These are phyloP conservation scores for Chaetomium fimeti DNA, from an alignment of 495 filamentous ascomycete species.

Conservation along the genomic window DNA sequence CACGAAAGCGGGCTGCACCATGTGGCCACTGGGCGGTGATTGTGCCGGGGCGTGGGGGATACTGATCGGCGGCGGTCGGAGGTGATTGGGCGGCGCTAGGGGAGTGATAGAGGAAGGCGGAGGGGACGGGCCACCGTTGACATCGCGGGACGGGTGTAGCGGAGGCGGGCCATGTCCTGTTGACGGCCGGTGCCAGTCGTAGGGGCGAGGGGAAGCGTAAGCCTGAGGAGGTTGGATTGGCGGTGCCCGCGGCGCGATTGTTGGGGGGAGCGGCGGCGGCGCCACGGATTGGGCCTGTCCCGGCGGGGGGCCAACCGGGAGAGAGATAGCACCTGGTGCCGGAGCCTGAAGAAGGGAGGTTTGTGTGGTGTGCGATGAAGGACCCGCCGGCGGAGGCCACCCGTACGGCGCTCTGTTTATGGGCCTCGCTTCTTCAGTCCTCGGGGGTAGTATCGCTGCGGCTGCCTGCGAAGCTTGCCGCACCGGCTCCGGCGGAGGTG, in stretches of 20 bases:
- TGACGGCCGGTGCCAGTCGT: conserved; percentile 42
- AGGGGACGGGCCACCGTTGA: conserved; percentile 45
- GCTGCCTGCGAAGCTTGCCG: conserved; percentile 40
- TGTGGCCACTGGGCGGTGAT: conserved; percentile 42
- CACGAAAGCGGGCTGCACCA: conserved; percentile 38
- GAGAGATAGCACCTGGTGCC: conserved; percentile 44
- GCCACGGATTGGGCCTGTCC: conserved; percentile 35
- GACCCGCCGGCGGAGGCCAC: conserved; percentile 25
- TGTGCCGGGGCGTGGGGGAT: conserved; percentile 39
- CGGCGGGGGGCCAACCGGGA: conserved; percentile 40
- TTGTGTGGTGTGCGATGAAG: conserved; percentile 19
- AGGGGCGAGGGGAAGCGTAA: conserved; percentile 31
- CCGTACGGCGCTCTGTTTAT: conserved; percentile 20
- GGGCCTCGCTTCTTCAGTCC: conserved; percentile 36
- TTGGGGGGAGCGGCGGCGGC: conserved; percentile 31
- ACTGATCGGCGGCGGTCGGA: conserved; percentile 43
- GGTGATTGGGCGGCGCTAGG: conserved; percentile 43
- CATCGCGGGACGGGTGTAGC: conserved; percentile 37
- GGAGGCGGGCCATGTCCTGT: conserved; percentile 38
- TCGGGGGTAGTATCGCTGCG: conserved; percentile 48
- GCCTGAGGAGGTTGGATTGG: conserved; percentile 29
- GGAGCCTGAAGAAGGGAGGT: conserved; percentile 33
- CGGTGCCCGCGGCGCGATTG: conserved; percentile 33
- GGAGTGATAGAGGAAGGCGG: conserved; percentile 38
- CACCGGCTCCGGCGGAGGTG: conserved; percentile 37